phyloP scores from a whole-genome alignment of 2,329 filamentous ascomycete species.

The Colletotrichum tofieldiae region DNA sequence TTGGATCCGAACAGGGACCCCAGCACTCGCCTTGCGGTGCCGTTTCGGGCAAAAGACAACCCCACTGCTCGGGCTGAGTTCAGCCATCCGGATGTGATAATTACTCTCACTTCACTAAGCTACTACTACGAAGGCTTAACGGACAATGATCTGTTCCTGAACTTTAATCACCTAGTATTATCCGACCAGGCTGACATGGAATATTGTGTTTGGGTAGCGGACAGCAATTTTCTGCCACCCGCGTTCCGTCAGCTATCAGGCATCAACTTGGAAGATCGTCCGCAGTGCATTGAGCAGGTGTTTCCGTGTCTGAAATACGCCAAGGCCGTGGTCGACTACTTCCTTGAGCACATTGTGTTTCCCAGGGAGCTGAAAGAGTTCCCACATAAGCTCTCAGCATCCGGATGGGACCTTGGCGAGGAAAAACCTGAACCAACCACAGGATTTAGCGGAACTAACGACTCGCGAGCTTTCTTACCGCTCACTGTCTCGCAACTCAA shows the following conservation, averaged over 20 bases:
- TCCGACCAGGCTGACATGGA: slow-evolving; percentile 68
- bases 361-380: slow-evolving; percentile 75
- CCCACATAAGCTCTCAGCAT: slow-evolving; percentile 73
- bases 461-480: slow-evolving; percentile 72
- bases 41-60: slow-evolving; percentile 72
- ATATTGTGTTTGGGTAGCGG: slow-evolving; percentile 66
- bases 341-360: slow-evolving; percentile 71
- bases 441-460: slow-evolving; percentile 81
- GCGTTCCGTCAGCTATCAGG: slow-evolving; percentile 55
- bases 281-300: slow-evolving; percentile 62
- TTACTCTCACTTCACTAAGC: slow-evolving; percentile 68
- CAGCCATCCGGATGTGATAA: slow-evolving; percentile 73
- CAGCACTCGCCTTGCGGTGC: slow-evolving; percentile 67
- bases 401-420: slow-evolving; percentile 76
- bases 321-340: slow-evolving; percentile 75
- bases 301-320: slow-evolving; percentile 69
- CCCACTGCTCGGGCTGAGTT: slow-evolving; percentile 72
- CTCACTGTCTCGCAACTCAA: slow-evolving; percentile 70
- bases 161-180: slow-evolving; percentile 63
- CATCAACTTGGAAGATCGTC: slow-evolving; percentile 72
- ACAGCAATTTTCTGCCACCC: too few species aligned
- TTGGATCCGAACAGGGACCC: slow-evolving; percentile 60
- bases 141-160: slow-evolving; percentile 62
- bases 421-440: slow-evolving; percentile 65
- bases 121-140: slow-evolving; percentile 72